Percentiles rank a stretch among this genome's conserved stretches.
phyloP scores from a whole-genome alignment of 306 rosid genomes.

The Adenanthera pavonina region DNA sequence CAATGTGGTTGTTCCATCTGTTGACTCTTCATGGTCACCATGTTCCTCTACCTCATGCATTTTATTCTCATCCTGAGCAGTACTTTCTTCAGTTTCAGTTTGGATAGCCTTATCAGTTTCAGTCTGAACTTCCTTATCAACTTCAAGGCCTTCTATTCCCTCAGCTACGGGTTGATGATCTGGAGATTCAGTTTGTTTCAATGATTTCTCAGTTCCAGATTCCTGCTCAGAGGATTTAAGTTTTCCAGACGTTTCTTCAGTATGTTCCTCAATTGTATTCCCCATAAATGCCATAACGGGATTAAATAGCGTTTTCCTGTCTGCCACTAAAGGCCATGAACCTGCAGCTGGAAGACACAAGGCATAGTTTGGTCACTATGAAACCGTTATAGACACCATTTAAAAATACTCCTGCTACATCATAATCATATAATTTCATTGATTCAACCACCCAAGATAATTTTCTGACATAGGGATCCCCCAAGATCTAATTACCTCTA shows the following conservation, averaged over 20 bases:
- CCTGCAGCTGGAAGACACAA: conserved; percentile 57
- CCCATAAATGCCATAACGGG: conserved; percentile 76
- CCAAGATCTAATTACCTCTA: background rate
- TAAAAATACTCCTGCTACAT: conserved; percentile 18
- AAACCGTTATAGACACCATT: background rate
- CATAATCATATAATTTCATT: background rate
- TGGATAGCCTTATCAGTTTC: conserved; percentile 25
- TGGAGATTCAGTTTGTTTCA: conserved; percentile 43
- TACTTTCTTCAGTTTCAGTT: conserved; percentile 40
- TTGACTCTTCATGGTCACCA: conserved; percentile 35
- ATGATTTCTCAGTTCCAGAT: conserved; percentile 43
- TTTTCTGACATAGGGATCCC: background rate
- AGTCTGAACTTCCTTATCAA: conserved; percentile 17
- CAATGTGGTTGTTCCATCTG: conserved; percentile 40
- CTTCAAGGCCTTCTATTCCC: conserved; percentile 38
- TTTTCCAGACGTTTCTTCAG: conserved; percentile 42
- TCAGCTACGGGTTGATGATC: conserved; percentile 36
- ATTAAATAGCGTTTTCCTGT: conserved; percentile 55
- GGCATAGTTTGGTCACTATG: conserved; percentile 36
- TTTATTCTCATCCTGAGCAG: conserved; percentile 40
- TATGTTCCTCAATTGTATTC: conserved; percentile 50
- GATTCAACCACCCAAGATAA: conserved; percentile 24
- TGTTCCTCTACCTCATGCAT: conserved; percentile 33
- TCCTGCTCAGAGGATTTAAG: conserved; percentile 39
- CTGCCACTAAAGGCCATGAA: conserved; percentile 59